A percentile compares a stretch with the other conserved stretches of the same genome.
Evolutionary conservation across 805 yeast genomes (phyloP).

Genomic region (Ogataea trehalophila): DNA sequence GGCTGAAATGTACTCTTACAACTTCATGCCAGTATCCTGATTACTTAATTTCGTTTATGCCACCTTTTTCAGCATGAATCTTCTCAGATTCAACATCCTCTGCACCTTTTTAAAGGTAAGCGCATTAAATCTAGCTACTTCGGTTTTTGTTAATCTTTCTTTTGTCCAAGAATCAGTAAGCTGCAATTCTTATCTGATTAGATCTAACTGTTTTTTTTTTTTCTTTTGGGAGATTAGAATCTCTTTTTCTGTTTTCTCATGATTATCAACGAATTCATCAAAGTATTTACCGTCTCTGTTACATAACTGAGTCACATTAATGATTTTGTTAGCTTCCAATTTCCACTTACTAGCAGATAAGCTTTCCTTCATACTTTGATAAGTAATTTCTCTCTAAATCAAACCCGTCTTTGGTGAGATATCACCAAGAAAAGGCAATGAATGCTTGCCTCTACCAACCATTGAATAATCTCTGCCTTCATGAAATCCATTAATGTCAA

Average conservation of each 20-base stretch:
- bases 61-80: background rate
- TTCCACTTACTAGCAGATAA: slow-evolving; percentile 10
- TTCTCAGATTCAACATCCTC: background rate
- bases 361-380: slow-evolving; percentile 17
- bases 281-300: slow-evolving; percentile 1
- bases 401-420: slow-evolving; percentile 15
- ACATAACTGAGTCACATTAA: slow-evolving; percentile 3
- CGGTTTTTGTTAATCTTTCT: background rate
- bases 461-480: slow-evolving; percentile 25
- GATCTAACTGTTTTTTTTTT: background rate
- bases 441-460: slow-evolving; percentile 35
- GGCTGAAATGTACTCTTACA: too few species aligned
- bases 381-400: slow-evolving; percentile 25
- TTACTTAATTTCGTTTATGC: background rate
- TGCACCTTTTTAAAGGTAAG: background rate
- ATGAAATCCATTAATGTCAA: slow-evolving; percentile 2
- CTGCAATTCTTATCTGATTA: background rate
- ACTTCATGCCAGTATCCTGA: background rate
- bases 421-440: slow-evolving; percentile 29
- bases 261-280: slow-evolving; percentile 3
- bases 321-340: background rate
- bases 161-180: too few species aligned
- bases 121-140: background rate
- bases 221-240: background rate
- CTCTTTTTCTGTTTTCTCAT: background rate